Percentiles rank a stretch among this genome's conserved stretches.
phyloP scores from a whole-genome alignment of 768 basidiomycete genomes.

The Lenzites betulinus region DNA sequence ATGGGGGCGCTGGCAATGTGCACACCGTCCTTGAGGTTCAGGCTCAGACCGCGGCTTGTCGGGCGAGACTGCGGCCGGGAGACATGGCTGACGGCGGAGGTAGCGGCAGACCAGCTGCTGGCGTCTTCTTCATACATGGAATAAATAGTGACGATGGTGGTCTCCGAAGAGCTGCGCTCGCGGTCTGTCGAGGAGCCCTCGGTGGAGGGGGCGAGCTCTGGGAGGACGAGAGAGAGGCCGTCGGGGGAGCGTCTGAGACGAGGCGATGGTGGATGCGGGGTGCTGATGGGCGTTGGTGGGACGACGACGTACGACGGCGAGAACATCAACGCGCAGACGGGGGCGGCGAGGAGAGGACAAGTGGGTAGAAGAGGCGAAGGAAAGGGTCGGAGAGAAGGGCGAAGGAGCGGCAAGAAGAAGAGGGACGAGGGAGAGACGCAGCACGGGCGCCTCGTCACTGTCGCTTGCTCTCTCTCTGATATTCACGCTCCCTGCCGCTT shows the following conservation, averaged over 20 bases:
- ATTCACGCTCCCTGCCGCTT: constrained; percentile 6
- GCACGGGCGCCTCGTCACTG: background rate
- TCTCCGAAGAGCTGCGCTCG: constrained; percentile 64
- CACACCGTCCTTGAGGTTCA: constrained; percentile 32
- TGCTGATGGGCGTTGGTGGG: constrained; percentile 30
- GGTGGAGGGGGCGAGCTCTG: constrained; percentile 36
- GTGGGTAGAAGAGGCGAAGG: constrained; percentile 4
- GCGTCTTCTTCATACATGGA: constrained; percentile 80
- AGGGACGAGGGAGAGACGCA: background rate
- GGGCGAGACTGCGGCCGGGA: constrained; percentile 29
- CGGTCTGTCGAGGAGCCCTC: constrained; percentile 35
- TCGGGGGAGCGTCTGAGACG: constrained; percentile 9
- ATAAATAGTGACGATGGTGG: constrained; percentile 81
- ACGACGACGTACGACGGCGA: constrained; percentile 30
- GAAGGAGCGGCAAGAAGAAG: background rate
- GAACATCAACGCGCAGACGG: constrained; percentile 23
- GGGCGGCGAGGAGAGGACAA: background rate
- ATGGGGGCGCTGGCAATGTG: constrained; percentile 27
- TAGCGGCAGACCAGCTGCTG: constrained; percentile 48
- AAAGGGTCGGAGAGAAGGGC: background rate
- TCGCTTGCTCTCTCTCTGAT: constrained; percentile 7
- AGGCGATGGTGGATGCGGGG: constrained; percentile 17
- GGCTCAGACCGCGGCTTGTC: constrained; percentile 25
- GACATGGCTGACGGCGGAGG: constrained; percentile 23
- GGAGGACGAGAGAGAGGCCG: constrained; percentile 36